Evolutionary conservation across 345 rosid genomes (phyloP).

Genomic region (Iberis pinnata): DNA sequence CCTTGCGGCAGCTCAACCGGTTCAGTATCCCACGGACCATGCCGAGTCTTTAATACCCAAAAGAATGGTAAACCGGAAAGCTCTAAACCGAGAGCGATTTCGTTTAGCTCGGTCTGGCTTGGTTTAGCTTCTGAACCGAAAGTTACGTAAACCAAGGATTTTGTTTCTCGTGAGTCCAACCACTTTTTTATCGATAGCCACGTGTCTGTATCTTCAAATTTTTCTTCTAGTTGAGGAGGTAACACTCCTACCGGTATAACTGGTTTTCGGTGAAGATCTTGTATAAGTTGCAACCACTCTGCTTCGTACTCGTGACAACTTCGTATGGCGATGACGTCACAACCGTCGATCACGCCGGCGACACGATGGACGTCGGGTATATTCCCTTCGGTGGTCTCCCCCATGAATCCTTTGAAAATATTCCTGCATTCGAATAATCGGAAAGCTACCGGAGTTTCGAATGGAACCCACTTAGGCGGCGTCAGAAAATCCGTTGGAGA

Average conservation of each 20-base stretch:
- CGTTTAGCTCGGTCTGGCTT: slow-evolving; percentile 27
- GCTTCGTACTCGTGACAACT: slow-evolving; percentile 49
- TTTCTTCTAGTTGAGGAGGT: slow-evolving; percentile 24
- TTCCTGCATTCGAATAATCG: slow-evolving; percentile 23
- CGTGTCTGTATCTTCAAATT: slow-evolving; percentile 7
- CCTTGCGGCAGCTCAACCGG: slow-evolving; percentile 27
- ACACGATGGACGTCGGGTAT: slow-evolving; percentile 25
- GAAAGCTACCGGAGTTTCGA: slow-evolving; percentile 29
- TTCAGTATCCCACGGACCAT: slow-evolving; percentile 23
- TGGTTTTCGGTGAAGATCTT: slow-evolving; percentile 29
- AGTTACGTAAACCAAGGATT: slow-evolving; percentile 31
- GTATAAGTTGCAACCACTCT: slow-evolving; percentile 36
- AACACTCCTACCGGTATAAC: slow-evolving; percentile 45
- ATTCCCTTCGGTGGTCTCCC: slow-evolving; percentile 20
- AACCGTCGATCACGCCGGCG: slow-evolving; percentile 1
- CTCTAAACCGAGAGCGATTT: slow-evolving; percentile 39
- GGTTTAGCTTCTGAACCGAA: slow-evolving; percentile 41
- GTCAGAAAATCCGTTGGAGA: slow-evolving; percentile 25
- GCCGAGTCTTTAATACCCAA: slow-evolving; percentile 32
- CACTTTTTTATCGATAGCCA: slow-evolving; percentile 30
- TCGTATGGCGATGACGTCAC: slow-evolving; percentile 34
- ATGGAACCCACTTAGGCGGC: slow-evolving; percentile 38
- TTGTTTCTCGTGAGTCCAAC: slow-evolving; percentile 24
- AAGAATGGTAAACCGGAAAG: slow-evolving; percentile 36
- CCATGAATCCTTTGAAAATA: slow-evolving; percentile 10